A percentile compares a stretch with the other conserved stretches of the same genome.
Conservation (phyloP, 2,329 filamentous ascomycete genomes). For the Pseudopyrenochaeta lycopersici region DNA sequence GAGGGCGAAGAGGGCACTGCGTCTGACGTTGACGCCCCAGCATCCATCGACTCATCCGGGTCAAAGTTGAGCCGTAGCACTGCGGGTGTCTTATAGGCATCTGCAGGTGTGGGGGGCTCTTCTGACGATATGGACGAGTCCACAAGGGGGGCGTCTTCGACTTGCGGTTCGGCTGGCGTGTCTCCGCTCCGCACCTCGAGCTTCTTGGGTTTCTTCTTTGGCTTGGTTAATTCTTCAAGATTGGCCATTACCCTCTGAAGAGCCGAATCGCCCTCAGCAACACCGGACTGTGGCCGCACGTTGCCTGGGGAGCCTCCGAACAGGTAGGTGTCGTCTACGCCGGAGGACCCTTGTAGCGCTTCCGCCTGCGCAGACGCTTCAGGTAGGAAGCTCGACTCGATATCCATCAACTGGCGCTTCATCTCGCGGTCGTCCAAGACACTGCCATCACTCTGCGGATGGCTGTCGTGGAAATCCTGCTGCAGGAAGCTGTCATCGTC, state of each 20-base stretch:
- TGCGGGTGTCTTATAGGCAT: conserved; percentile 54
- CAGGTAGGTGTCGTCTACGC: conserved; percentile 58
- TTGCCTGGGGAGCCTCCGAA: conserved; percentile 51
- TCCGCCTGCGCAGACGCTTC: conserved; percentile 55
- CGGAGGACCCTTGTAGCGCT: conserved; percentile 33
- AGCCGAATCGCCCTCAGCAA: conserved; percentile 11
- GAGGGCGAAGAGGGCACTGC: conserved; percentile 54
- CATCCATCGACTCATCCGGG: conserved; percentile 37
- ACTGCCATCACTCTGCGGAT: conserved; percentile 49
- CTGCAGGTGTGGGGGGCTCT: conserved; percentile 50
- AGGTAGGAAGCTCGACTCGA: conserved; percentile 71
- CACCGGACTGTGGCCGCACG: conserved; percentile 27
- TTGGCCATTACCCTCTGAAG: conserved; percentile 26
- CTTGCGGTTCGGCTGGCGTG: conserved; percentile 20
- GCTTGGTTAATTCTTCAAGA: conserved; percentile 25
- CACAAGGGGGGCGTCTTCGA: conserved; percentile 18
- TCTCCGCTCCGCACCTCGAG: conserved; percentile 26
- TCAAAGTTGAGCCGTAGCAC: conserved; percentile 35
- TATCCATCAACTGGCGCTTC: conserved; percentile 66
- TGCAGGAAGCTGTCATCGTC: conserved; percentile 52
- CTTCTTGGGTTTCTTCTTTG: conserved; percentile 34
- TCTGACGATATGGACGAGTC: conserved; percentile 42
- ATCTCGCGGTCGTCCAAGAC: conserved; percentile 66
- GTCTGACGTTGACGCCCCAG: conserved; percentile 40
- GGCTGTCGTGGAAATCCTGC: conserved; percentile 38